Evolutionary conservation across 2,329 filamentous ascomycete species (phyloP).

Genomic region (Rugonectria rugulosa): DNA sequence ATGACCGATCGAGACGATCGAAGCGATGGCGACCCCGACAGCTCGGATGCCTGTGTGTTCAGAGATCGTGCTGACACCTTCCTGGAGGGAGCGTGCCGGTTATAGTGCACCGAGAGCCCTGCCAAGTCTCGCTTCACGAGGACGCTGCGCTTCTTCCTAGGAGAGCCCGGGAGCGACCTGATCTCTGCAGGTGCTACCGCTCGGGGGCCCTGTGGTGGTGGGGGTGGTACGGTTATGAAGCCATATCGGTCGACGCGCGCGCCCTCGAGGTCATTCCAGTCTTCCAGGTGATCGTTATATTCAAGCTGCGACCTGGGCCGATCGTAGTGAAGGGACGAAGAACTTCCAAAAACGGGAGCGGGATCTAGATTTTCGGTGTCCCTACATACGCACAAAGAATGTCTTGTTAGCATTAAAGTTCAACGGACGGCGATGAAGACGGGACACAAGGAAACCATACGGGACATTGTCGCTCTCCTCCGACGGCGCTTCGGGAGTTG

Average conservation of each 20-base stretch:
- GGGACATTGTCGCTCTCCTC: conserved; percentile 62
- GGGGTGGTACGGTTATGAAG: conserved; percentile 64
- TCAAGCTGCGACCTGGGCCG: conserved; percentile 51
- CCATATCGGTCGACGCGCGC: conserved; percentile 72
- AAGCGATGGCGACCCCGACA: conserved; percentile 57
- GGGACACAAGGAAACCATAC: conserved; percentile 61
- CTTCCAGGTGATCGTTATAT: conserved; percentile 67
- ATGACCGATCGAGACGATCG: conserved; percentile 63
- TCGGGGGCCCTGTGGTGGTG: conserved; percentile 52
- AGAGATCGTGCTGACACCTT: conserved; percentile 67
- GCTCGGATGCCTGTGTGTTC: conserved; percentile 62
- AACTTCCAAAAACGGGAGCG: conserved; percentile 52
- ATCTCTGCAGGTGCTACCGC: conserved; percentile 51
- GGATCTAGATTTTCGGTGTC: conserved; percentile 42
- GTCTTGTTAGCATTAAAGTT: conserved; percentile 38
- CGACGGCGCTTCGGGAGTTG: conserved; percentile 59
- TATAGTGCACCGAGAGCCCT: conserved; percentile 51
- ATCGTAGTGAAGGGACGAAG: conserved; percentile 53
- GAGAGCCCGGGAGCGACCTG: conserved; percentile 52
- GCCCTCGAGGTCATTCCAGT: conserved; percentile 71
- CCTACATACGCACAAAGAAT: conserved; percentile 32
- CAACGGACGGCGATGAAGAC: conserved; percentile 35
- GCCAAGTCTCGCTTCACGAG: conserved; percentile 47
- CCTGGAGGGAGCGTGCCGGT: conserved; percentile 56
- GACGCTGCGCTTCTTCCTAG: conserved; percentile 55